Evolutionary conservation across 2,329 filamentous ascomycete species (phyloP).

Genomic region (Pestalotiopsis sp.): DNA sequence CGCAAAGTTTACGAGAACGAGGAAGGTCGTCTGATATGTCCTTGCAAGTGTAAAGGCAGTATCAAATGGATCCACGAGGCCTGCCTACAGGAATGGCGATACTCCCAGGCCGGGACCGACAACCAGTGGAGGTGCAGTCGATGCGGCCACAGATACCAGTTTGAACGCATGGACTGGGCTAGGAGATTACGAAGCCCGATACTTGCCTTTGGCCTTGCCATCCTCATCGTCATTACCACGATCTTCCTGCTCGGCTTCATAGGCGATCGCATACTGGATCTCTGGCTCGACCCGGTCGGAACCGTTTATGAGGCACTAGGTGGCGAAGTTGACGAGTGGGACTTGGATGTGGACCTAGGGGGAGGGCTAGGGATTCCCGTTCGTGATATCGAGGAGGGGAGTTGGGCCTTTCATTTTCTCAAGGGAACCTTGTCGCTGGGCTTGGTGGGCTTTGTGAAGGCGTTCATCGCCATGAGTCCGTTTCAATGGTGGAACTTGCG

Average conservation of each 20-base stretch:
- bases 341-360: slow-evolving; percentile 24
- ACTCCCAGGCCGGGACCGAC: slow-evolving; percentile 75
- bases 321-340: slow-evolving; percentile 39
- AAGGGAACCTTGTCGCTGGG: slow-evolving; percentile 92
- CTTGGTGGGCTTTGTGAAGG: slow-evolving; percentile 81
- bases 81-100: slow-evolving; percentile 82
- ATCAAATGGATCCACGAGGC: slow-evolving; percentile 93
- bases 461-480: slow-evolving; percentile 70
- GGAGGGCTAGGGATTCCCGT: slow-evolving; percentile 19
- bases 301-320: slow-evolving; percentile 47
- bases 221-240: slow-evolving; percentile 67
- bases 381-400: slow-evolving; percentile 48
- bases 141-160: slow-evolving; percentile 79
- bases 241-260: slow-evolving; percentile 87
- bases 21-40: slow-evolving; percentile 79
- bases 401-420: slow-evolving; percentile 81
- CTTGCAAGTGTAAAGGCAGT: slow-evolving; percentile 91
- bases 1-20: slow-evolving; percentile 65
- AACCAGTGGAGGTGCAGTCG: slow-evolving; percentile 67
- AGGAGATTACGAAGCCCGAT: slow-evolving; percentile 66
- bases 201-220: slow-evolving; percentile 70
- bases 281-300: slow-evolving; percentile 79
- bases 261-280: slow-evolving; percentile 86
- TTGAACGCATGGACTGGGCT: slow-evolving; percentile 76
- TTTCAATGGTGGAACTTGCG: slow-evolving; percentile 78